phyloP scores from a whole-genome alignment of 176 grass and related monocot species.

The Bolboschoenus planiculmis region DNA sequence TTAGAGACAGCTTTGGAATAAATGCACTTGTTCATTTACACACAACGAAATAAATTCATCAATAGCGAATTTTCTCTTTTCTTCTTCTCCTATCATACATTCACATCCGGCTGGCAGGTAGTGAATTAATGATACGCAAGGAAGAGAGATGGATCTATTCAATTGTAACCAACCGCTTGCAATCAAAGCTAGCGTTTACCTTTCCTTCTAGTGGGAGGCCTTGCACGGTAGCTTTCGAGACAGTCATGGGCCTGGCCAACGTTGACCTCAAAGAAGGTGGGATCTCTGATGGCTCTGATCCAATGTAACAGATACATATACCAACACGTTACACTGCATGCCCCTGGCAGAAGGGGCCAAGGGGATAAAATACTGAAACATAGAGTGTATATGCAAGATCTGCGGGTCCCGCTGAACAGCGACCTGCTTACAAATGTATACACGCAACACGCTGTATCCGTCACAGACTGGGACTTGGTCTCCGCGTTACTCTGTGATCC shows the following conservation, averaged over 20 bases:
- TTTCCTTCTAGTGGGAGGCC: conserved; percentile 8
- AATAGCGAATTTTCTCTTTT: neutral
- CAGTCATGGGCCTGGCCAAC: neutral
- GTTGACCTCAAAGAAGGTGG: neutral
- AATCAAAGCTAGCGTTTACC: neutral
- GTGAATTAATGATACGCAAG: neutral
- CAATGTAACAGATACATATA: neutral
- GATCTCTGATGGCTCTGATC: neutral
- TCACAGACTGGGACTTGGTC: neutral
- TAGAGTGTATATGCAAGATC: no score
- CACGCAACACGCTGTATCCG: neutral
- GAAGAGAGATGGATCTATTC: neutral
- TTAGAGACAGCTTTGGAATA: no score
- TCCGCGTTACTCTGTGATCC: neutral
- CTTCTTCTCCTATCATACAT: neutral
- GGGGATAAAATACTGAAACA: no score
- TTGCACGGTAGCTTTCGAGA: conserved; percentile 9
- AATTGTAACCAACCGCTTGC: neutral
- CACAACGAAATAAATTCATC: neutral
- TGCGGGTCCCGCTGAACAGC: neutral
- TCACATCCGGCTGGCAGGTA: neutral
- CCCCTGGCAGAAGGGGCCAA: no score
- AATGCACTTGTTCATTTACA: neutral
- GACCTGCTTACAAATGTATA: neutral
- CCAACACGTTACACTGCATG: neutral